Percentiles rank a stretch among this genome's conserved stretches.
These are phyloP conservation scores for Yamadazyma philogaea DNA, from an alignment of 805 yeast species.

Conservation along the genomic window DNA sequence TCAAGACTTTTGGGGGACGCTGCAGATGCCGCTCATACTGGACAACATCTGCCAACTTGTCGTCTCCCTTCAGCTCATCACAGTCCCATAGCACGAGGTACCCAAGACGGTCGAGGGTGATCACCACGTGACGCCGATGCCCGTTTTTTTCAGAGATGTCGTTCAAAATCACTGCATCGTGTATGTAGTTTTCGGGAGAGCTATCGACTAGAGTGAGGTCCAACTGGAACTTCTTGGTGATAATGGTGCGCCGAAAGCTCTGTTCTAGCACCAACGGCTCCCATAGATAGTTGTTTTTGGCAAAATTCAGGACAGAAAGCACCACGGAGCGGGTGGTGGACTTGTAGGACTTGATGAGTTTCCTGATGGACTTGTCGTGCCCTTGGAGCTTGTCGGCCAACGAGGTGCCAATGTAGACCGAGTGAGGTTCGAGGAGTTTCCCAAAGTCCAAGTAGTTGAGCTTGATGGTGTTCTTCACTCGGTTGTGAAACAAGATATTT, in stretches of 20 bases:
- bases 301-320: constrained; percentile 38
- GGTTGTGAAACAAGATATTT: constrained; percentile 33
- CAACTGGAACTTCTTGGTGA: constrained; percentile 33
- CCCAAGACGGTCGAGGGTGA: constrained; percentile 30
- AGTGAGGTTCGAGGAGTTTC: constrained; percentile 3
- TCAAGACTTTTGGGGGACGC: constrained; percentile 8
- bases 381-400: constrained; percentile 66
- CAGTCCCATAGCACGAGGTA: constrained; percentile 63
- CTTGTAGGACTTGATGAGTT: constrained; percentile 56
- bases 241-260: constrained; percentile 18
- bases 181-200: constrained; percentile 16
- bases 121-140: constrained; percentile 27
- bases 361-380: constrained; percentile 75
- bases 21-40: constrained; percentile 8
- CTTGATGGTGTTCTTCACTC: constrained; percentile 34
- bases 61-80: constrained; percentile 24
- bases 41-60: constrained; percentile 27
- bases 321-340: constrained; percentile 23
- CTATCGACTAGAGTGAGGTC: constrained; percentile 14
- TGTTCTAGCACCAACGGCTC: constrained; percentile 31
- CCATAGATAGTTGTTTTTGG: constrained; percentile 40
- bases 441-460: constrained; percentile 20
- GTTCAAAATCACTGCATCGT: constrained; percentile 32
- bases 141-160: constrained; percentile 25
- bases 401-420: constrained; percentile 12